Percentiles rank a stretch among this genome's conserved stretches.
phyloP scores from a whole-genome alignment of 2,329 filamentous ascomycete genomes.

The Onygenales sp. region DNA sequence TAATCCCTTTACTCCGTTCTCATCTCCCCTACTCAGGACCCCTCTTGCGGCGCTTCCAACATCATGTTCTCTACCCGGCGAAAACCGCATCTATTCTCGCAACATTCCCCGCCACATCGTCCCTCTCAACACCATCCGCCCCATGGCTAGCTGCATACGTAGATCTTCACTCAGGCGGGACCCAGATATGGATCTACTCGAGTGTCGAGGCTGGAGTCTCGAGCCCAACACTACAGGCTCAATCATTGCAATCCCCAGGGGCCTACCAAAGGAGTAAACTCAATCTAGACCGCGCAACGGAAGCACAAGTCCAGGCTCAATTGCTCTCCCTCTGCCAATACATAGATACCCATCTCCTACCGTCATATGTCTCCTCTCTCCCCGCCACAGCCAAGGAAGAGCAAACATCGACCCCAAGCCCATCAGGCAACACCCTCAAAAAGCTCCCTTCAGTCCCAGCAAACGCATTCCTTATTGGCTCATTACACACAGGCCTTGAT shows the following conservation, averaged over 20 bases:
- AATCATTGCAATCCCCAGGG: background rate
- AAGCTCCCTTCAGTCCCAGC: constrained; percentile 19
- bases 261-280: background rate
- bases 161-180: constrained; percentile 30
- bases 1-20: constrained; percentile 20
- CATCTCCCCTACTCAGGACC: constrained; percentile 30
- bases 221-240: background rate
- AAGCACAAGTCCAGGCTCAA: constrained; percentile 15
- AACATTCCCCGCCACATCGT: constrained; percentile 17
- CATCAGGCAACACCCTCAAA: constrained; percentile 1
- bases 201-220: constrained; percentile 24
- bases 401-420: background rate
- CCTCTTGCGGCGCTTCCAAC: constrained; percentile 30
- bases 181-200: constrained; percentile 33
- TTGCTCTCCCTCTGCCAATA: constrained; percentile 20
- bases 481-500: constrained; percentile 26
- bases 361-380: constrained; percentile 18
- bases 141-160: constrained; percentile 34
- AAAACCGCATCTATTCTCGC: constrained; percentile 24
- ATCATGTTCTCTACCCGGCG: constrained; percentile 22
- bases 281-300: background rate
- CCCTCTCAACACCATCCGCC: background rate
- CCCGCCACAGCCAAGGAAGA: background rate
- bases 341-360: constrained; percentile 18
- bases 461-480: constrained; percentile 27